Evolutionary conservation across 768 basidiomycete species (phyloP), one percentile per base, ranked within the genome.

Genomic region (Leccinum obscurum): DNA sequence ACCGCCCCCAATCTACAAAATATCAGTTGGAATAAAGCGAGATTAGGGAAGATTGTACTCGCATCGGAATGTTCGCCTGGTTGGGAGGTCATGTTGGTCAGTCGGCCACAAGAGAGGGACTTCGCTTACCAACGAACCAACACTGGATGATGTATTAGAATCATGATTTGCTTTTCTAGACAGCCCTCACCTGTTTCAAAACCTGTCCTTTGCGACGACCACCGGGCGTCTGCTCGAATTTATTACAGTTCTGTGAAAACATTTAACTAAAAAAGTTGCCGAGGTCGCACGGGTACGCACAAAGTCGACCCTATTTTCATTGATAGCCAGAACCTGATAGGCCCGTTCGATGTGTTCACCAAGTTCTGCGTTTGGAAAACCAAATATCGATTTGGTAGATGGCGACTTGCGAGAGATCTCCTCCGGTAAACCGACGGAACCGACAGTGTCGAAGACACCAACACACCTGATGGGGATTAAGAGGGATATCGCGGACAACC

Each of bases 371-470:
- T 89, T 85, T 11, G 78, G 80, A 68, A 90, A 89, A 22, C 89
- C 89, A 64, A 88, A 90, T 3, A 89, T 72, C 4, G 77, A 79
- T 56, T 73, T 77, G 14, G 79, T 70, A 57, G 78, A 80, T 15
- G 78, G 71, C 11, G 78, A 78, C 17, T 75, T 72, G 49, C 78
- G 71, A 3, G 79, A 78, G 15, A 90, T 66, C 64, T 89, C 88
- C 65, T 85, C 85, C 1, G 89, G 89, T 15, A 91, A 72, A 10
- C 88, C 88, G 30, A 89, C 70, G 11, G 88, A 81, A 14, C 88
- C 88, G n/a, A 90, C 89, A 6, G 89, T 91, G 66, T 91, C 89
- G 66, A 86, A 91, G 20, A 91, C 88, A 2, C 89, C 89, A 56
- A 91, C 65, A 62, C 86, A 87, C 71, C 85, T 87, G 63, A 34